phyloP scores from a whole-genome alignment of 140 eudicot genomes.

The Artemisia princeps region DNA sequence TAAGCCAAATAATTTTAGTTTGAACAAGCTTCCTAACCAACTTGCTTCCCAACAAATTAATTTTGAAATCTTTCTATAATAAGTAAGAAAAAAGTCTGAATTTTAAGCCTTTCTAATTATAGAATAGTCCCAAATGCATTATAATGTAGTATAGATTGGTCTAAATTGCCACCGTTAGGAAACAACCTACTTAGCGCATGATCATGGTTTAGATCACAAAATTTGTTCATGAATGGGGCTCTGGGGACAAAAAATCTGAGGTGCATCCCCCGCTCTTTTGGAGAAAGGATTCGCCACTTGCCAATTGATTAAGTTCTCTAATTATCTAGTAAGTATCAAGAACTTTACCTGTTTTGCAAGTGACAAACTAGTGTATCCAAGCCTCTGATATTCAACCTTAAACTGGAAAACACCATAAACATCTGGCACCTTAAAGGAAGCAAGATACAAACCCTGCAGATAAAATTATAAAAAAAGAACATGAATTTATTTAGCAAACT shows the following conservation, averaged over 20 bases:
- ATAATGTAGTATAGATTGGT: too few species aligned
- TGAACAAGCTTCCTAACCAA: too few species aligned
- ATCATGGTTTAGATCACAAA: too few species aligned
- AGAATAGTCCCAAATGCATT: too few species aligned
- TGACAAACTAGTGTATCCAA: constrained; percentile 89
- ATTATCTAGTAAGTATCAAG: background rate
- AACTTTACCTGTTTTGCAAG: constrained; percentile 69
- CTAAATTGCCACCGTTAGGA: too few species aligned
- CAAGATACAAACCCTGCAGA: constrained; percentile 62
- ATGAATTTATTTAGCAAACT: background rate
- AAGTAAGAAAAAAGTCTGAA: too few species aligned
- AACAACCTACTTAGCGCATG: too few species aligned
- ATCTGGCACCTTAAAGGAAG: constrained; percentile 90
- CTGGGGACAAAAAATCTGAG: background rate
- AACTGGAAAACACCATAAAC: constrained; percentile 97
- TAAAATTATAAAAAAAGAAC: background rate
- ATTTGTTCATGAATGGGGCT: too few species aligned
- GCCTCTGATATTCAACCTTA: constrained; percentile 93
- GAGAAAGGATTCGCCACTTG: background rate
- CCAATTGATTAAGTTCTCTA: background rate
- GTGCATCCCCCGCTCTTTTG: background rate
- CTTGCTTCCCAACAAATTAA: too few species aligned
- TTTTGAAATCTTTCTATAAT: too few species aligned
- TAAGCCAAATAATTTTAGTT: too few species aligned
- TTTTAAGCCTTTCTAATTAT: too few species aligned